These are phyloP conservation scores for Chaetoceros tenuissimus DNA, from an alignment of 108 stramenopile genomes.

Conservation along the genomic window DNA sequence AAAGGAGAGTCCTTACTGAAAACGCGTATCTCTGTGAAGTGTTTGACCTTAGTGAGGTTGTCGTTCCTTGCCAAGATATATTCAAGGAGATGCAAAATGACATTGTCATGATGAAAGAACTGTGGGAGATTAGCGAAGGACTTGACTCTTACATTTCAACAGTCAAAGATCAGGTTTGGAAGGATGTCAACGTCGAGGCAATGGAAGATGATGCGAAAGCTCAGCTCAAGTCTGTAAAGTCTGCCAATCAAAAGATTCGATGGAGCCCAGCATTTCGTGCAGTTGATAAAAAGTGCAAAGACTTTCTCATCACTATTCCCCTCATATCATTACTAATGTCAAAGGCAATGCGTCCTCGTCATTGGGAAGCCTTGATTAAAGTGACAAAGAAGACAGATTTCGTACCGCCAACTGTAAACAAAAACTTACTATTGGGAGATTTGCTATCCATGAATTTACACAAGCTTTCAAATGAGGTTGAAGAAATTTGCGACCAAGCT, in stretches of 20 bases:
- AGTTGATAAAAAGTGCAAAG: constrained; percentile 49
- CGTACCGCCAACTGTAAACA: too few species aligned
- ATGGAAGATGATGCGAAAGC: constrained; percentile 63
- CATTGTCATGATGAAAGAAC: constrained; percentile 31
- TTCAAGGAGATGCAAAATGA: constrained; percentile 22
- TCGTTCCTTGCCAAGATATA: constrained; percentile 25
- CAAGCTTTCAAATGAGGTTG: too few species aligned
- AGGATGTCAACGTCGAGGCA: constrained; percentile 40
- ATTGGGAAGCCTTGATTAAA: too few species aligned
- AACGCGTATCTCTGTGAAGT: constrained; percentile 48
- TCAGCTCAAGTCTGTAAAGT: constrained; percentile 51
- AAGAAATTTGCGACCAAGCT: too few species aligned
- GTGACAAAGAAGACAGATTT: too few species aligned
- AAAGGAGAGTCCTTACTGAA: constrained; percentile 26
- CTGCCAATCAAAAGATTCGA: constrained; percentile 34
- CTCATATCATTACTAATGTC: constrained; percentile 47
- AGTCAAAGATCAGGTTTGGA: constrained; percentile 48
- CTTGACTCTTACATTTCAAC: constrained; percentile 36
- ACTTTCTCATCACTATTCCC: constrained; percentile 73
- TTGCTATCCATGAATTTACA: too few species aligned
- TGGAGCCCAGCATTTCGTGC: constrained; percentile 49
- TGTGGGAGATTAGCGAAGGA: constrained; percentile 53
- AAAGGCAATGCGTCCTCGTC: constrained; percentile 67
- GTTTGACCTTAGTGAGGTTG: constrained; percentile 57
- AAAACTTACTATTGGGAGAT: too few species aligned